phyloP scores from a whole-genome alignment of 2,329 filamentous ascomycete genomes.

The Alternaria ventricosa region DNA sequence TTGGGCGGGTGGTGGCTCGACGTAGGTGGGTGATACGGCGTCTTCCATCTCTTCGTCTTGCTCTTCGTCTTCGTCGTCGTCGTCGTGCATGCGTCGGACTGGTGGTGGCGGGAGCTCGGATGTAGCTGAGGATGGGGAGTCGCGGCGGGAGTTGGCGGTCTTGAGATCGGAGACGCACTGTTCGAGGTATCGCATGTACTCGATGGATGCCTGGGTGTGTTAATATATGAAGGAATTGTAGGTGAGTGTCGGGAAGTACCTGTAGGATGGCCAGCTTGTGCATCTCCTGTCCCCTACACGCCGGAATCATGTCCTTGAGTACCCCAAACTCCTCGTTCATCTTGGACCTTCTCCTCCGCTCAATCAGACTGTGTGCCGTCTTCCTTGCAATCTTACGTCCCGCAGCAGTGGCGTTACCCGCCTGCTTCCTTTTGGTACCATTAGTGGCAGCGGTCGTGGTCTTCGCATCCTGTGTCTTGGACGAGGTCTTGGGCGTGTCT shows the following conservation, averaged over 20 bases:
- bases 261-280: conserved; percentile 96
- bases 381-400: conserved; percentile 95
- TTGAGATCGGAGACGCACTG: conserved; percentile 85
- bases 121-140: conserved; percentile 32
- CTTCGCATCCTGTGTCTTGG: conserved; percentile 30
- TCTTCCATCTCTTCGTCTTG: conserved; percentile 56
- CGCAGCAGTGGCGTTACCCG: conserved; percentile 73
- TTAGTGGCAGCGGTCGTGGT: conserved; percentile 28
- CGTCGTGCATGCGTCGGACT: conserved; percentile 24
- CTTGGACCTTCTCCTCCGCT: conserved; percentile 86
- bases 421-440: conserved; percentile 76
- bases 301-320: conserved; percentile 93
- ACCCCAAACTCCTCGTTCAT: conserved; percentile 99
- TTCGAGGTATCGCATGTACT: conserved; percentile 93
- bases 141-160: conserved; percentile 37
- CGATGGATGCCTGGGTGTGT: conserved; percentile 75
- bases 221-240: not conserved
- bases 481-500: conserved; percentile 29
- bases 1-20: conserved; percentile 11
- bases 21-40: conserved; percentile 38
- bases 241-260: conserved; percentile 57
- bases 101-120: conserved; percentile 36
- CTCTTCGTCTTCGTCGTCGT: conserved; percentile 57
- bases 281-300: conserved; percentile 93
- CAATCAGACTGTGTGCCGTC: conserved; percentile 94